phyloP scores from a whole-genome alignment of 2,329 filamentous ascomycete species.

The Zelopaecilomyces penicillatus region DNA sequence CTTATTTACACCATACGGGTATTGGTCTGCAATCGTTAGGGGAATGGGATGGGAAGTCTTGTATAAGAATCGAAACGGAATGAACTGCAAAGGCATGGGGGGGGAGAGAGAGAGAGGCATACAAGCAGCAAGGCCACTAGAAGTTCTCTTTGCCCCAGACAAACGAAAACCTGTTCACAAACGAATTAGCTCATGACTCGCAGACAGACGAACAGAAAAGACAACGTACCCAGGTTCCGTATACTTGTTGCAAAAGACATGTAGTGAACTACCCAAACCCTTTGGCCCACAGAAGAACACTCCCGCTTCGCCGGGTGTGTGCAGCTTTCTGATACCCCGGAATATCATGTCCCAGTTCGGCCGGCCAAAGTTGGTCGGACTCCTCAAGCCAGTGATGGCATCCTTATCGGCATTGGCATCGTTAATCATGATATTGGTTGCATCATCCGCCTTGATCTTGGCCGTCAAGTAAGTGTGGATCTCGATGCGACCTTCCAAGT shows the following conservation, averaged over 20 bases:
- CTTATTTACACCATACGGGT: too few relatives aligned
- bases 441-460: conserved; percentile 78
- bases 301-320: conserved; percentile 62
- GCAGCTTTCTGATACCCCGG: conserved; percentile 71
- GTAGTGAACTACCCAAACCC: conserved; percentile 64
- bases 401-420: conserved; percentile 78
- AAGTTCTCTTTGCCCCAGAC: conserved; percentile 66
- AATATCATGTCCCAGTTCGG: conserved; percentile 92
- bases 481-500: conserved; percentile 75
- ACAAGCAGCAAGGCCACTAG: conserved; percentile 23
- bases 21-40: too few relatives aligned
- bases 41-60: too few relatives aligned
- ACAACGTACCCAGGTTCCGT: conserved; percentile 63
- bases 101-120: too few relatives aligned
- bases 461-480: conserved; percentile 85
- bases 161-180: conserved; percentile 46
- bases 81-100: too few relatives aligned
- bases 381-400: conserved; percentile 72
- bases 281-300: conserved; percentile 86
- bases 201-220: conserved; percentile 12
- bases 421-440: conserved; percentile 90
- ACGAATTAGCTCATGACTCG: conserved; percentile 10
- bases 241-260: conserved; percentile 83
- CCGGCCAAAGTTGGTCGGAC: conserved; percentile 76
- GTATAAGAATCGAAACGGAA: too few relatives aligned